phyloP scores from a whole-genome alignment of 768 basidiomycete genomes.

The Lentinula raphanica region DNA sequence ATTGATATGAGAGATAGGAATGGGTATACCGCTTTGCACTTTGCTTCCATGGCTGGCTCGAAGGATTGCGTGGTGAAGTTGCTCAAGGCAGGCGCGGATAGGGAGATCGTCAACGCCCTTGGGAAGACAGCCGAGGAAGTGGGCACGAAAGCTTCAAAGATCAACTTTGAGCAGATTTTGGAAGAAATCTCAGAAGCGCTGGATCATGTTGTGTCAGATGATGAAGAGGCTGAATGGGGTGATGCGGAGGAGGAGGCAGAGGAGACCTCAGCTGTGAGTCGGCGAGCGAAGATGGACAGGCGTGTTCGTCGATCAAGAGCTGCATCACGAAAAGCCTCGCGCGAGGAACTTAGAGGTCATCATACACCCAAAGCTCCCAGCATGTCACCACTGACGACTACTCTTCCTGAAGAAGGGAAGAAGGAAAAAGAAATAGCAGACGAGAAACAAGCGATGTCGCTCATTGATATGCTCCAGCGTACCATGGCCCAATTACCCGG shows the following conservation, averaged over 20 bases:
- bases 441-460: slow-evolving; percentile 36
- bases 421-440: slow-evolving; percentile 4
- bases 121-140: slow-evolving; percentile 70
- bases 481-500: slow-evolving; percentile 60
- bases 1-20: slow-evolving; percentile 83
- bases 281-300: slow-evolving; percentile 22
- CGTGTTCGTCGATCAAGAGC: background rate
- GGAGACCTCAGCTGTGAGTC: slow-evolving; percentile 17
- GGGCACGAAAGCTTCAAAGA: slow-evolving; percentile 6
- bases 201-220: slow-evolving; percentile 7
- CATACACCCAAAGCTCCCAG: background rate
- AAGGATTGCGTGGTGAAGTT: slow-evolving; percentile 60
- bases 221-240: slow-evolving; percentile 62
- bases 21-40: slow-evolving; percentile 87
- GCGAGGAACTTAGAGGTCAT: background rate
- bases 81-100: slow-evolving; percentile 75
- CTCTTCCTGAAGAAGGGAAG: slow-evolving; percentile 6
- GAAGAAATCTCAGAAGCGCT: background rate
- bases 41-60: slow-evolving; percentile 67
- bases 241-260: slow-evolving; percentile 68
- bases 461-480: slow-evolving; percentile 72
- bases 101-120: slow-evolving; percentile 65
- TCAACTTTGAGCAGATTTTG: background rate
- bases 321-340: background rate
- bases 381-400: background rate